Base-by-base conservation (phyloP, 2,329 filamentous ascomycete genomes). In the Mycosphaerella sp. region DNA sequence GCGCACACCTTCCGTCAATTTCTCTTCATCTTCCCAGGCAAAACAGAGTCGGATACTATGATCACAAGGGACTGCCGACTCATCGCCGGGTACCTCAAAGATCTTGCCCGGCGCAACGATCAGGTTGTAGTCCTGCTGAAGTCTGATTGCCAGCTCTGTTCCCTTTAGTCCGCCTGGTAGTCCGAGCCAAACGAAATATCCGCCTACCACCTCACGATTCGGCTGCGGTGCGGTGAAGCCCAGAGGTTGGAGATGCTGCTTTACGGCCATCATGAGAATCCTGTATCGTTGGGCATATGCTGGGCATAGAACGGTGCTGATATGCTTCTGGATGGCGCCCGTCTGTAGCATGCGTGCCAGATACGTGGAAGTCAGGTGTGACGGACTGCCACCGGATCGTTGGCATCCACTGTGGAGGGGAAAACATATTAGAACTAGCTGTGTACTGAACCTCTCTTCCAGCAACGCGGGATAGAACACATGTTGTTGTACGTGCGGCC, bases 141-240 rank as follows among this genome's bases (percentile, higher is more conserved):
- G 84, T 39, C 75, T 74, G 61, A 76, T 71, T 6, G 80, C 80
- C 32, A 89, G 73, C 6, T 78, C 75, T 32, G 72, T 72, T 36
- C 78, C 82, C 7, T 77, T 74, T 51, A 85, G 72, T 43, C 66
- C 52, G 58, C 68, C 58, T 0, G 84, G 83, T 4, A 95, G 69
- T 1, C 76, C 77, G 26, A 95, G 70, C 89, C 89, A 95, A 45
- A 95, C 74, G 68, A 95, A 95, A 68, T 92, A 95, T 0, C 90
- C 90, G 0, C 90, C 90, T 31, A 84, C 85, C 2, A 84, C 69
- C 3, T 73, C 67, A 34, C 74, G 70, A 52, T 73, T 68, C 1
- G 69, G 63, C 52, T 78, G 70, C 11, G 70, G 69, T 38, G 75
- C 55, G 63, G 70, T 61, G 73, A 87, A 79, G 1, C 84, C 86